These are phyloP conservation scores for Pisolithus thermaeus DNA, from an alignment of 1,284 basidiomycete genomes.

Conservation along the genomic window DNA sequence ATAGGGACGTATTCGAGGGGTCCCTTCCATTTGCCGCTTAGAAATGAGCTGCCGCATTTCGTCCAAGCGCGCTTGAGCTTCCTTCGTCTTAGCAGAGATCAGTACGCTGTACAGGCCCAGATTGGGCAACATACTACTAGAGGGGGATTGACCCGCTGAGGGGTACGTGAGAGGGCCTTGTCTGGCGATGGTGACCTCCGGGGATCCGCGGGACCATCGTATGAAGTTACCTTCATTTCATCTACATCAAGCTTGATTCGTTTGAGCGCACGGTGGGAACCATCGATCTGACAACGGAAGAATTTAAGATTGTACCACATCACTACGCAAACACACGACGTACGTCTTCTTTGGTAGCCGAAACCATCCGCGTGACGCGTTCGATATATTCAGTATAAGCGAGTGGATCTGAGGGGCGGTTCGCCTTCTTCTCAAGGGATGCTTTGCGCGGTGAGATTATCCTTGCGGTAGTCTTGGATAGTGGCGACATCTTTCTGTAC, in stretches of 20 bases:
- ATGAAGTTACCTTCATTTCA: conserved; percentile 28
- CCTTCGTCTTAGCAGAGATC: conserved; percentile 47
- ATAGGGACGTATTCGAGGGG: conserved; percentile 40
- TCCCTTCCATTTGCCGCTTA: conserved; percentile 48
- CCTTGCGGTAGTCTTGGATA: conserved; percentile 38
- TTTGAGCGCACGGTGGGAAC: conserved; percentile 60
- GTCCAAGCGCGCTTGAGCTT: conserved; percentile 67
- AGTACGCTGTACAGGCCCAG: conserved; percentile 5
- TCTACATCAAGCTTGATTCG: conserved; percentile 61
- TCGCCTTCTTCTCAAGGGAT: conserved; percentile 43
- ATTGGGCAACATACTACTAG: conserved; percentile 35
- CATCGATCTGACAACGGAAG: conserved; percentile 49
- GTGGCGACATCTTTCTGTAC: conserved; percentile 42
- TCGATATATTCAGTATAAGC: conserved; percentile 34
- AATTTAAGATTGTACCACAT: background rate
- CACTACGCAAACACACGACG: conserved; percentile 16
- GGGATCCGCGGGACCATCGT: conserved; percentile 29
- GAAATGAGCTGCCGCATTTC: conserved; percentile 72
- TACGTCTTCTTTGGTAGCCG: conserved; percentile 66
- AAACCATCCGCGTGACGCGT: conserved; percentile 42
- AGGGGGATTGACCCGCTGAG: conserved; percentile 33
- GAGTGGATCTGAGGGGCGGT: conserved; percentile 14
- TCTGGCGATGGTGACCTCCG: conserved; percentile 49
- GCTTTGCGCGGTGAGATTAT: conserved; percentile 47
- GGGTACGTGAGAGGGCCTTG: conserved; percentile 40